Conservation (phyloP, 805 yeast genomes). For the Cyberlindnera japonica region DNA sequence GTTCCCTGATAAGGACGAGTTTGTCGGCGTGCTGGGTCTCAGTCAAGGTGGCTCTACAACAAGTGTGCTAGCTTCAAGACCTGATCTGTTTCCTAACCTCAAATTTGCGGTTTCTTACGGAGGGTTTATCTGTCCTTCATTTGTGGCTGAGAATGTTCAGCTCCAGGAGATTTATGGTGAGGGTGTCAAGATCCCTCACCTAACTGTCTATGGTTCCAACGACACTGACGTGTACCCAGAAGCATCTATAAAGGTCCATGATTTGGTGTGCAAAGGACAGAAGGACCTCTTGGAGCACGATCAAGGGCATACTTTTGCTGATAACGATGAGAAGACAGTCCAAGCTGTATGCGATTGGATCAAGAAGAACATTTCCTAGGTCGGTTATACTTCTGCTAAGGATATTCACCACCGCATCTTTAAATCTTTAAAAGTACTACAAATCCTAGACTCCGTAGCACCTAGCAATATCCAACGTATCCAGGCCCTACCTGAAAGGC, state of each 20-base stretch:
- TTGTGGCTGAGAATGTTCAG: not conserved
- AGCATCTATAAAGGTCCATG: constrained; percentile 4
- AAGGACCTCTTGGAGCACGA: constrained; percentile 6
- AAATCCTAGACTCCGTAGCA: no score
- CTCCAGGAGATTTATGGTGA: constrained; percentile 2
- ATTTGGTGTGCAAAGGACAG: not conserved
- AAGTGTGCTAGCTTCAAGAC: constrained; percentile 1
- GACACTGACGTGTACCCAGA: constrained; percentile 13
- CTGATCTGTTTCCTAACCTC: constrained; percentile 6
- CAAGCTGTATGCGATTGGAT: constrained; percentile 10
- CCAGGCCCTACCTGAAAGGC: no score
- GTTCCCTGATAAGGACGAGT: constrained; percentile 1
- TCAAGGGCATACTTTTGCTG: constrained; percentile 15
- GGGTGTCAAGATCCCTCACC: constrained; percentile 11
- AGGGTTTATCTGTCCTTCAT: constrained; percentile 10
- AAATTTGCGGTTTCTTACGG: constrained; percentile 9
- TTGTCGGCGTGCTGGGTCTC: constrained; percentile 13
- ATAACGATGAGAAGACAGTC: constrained; percentile 6
- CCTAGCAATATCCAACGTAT: no score
- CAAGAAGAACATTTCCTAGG: no score
- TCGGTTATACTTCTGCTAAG: no score
- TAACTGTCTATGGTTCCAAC: constrained; percentile 13
- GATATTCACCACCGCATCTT: no score
- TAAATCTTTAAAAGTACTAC: no score
- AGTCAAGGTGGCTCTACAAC: constrained; percentile 11